phyloP scores from a whole-genome alignment of 2,329 filamentous ascomycete species.

The Penicillium sp. region DNA sequence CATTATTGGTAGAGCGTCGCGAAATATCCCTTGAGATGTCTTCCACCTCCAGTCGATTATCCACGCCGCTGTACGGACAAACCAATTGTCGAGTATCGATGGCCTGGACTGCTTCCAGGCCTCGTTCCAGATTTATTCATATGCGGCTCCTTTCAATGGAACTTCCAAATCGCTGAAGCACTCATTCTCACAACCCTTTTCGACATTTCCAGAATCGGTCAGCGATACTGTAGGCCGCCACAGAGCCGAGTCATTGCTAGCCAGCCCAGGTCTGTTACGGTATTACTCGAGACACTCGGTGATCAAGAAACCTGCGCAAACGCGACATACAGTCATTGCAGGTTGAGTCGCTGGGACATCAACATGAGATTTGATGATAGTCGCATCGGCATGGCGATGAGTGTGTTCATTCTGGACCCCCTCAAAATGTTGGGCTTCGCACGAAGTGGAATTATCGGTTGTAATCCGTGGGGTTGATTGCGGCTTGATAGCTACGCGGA shows the following conservation, averaged over 20 bases:
- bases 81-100: neutral
- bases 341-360: neutral
- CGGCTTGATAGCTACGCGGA: neutral
- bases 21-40: neutral
- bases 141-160: too few relatives aligned
- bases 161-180: too few relatives aligned
- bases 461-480: too few relatives aligned
- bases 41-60: neutral
- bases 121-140: neutral
- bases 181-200: too few relatives aligned
- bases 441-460: too few relatives aligned
- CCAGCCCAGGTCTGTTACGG: too few relatives aligned
- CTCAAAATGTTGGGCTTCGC: too few relatives aligned
- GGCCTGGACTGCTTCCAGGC: neutral
- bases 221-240: neutral
- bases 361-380: neutral
- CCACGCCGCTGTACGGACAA: neutral
- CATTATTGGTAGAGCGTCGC: neutral
- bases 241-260: too few relatives aligned
- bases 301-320: neutral
- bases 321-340: neutral
- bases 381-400: neutral
- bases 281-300: too few relatives aligned
- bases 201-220: neutral
- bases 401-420: neutral